Base-by-base conservation (phyloP, 1,284 basidiomycete species). In the Exobasidium cylindrosporum region DNA sequence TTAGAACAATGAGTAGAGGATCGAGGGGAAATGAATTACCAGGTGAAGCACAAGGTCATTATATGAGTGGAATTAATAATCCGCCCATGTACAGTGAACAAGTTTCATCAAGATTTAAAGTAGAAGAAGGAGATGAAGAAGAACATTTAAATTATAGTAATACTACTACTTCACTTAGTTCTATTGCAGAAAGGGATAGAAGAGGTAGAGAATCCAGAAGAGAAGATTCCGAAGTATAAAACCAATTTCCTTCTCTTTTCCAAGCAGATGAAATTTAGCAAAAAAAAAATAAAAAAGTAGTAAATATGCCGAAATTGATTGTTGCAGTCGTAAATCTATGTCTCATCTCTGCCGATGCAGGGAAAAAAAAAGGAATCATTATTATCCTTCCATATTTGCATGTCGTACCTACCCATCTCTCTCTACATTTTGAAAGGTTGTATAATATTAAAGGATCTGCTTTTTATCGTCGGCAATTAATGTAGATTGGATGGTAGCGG, bases 201-300 rank as follows among this genome's bases (percentile, higher is more conserved):
- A n/a, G n/a, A n/a, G n/a, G n/a, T n/a, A n/a, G n/a, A n/a, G n/a
- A n/a, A n/a, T n/a, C n/a, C n/a, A n/a, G n/a, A n/a, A n/a, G n/a
- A n/a, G n/a, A n/a, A n/a, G n/a, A 91, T 67, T 88, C 97, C 78
- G 90, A 93, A 75, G 97, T 95, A 11, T 97, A 97, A 84, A 87
- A 87, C 78, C 91, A 94, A 55, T 90, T 96, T 1, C 91, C 90
- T 60, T 86, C 87, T 50, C 91, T 94, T 11, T 98, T 94, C 93
- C 86, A 88, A 76, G 82, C 85, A 31, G 91, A n/a, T n/a, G n/a
- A n/a, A n/a, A n/a, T n/a, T n/a, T n/a, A n/a, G n/a, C n/a, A n/a
- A n/a, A n/a, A n/a, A n/a, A 99, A 82, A 95, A 98, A 81, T 97
- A 92, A 86, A 97, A 81, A 72, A 81, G 81, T 61, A 74, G 82